Conservation (phyloP, 257 asterid species). For the Rhazya stricta region DNA sequence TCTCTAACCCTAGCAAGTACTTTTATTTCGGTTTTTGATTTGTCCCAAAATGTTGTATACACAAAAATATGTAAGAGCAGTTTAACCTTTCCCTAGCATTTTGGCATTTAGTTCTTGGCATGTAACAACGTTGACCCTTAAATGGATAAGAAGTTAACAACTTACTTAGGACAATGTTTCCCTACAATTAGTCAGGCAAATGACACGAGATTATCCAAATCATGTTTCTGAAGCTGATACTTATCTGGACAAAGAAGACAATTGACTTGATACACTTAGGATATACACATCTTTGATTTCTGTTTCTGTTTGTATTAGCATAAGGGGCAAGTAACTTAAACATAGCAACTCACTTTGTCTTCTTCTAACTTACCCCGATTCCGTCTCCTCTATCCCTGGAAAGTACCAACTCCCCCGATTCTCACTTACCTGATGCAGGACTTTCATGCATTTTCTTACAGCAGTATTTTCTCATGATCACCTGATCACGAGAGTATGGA, state of each 20-base stretch:
- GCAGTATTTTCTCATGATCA: neutral
- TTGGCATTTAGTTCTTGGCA: conserved; percentile 26
- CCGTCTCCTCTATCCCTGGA: neutral
- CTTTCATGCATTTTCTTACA: too few species aligned
- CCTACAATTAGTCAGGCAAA: neutral
- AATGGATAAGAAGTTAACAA: conserved; percentile 4
- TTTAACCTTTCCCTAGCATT: conserved; percentile 33
- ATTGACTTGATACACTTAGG: neutral
- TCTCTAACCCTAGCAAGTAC: neutral
- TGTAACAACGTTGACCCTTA: conserved; percentile 6
- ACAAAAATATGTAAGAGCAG: conserved; percentile 26
- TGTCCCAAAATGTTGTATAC: neutral
- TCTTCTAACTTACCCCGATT: neutral
- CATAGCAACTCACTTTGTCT: conserved; percentile 8
- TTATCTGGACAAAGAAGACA: neutral
- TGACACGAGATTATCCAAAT: conserved; percentile 8
- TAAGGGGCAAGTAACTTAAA: conserved; percentile 15
- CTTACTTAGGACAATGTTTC: neutral
- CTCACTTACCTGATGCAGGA: too few species aligned
- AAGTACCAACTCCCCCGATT: neutral
- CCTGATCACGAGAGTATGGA: too few species aligned
- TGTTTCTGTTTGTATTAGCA: neutral
- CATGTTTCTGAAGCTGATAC: neutral
- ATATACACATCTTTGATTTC: neutral
- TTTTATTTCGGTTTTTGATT: neutral